Base-by-base conservation (phyloP, 2,329 filamentous ascomycete species). In the Chalaropsis ovoidea region DNA sequence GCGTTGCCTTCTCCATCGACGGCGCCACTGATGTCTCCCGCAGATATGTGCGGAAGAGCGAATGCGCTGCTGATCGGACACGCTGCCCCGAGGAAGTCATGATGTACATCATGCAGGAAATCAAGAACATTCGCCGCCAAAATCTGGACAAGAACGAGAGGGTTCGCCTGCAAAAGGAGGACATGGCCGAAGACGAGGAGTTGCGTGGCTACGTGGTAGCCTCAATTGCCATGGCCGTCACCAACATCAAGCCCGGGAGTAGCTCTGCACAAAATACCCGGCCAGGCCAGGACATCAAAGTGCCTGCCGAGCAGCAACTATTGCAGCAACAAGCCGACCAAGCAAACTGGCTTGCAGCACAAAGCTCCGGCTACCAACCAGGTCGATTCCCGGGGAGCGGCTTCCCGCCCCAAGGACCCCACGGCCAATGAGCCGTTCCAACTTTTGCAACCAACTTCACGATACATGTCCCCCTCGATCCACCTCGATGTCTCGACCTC, bases 1-100 rank as follows among this genome's bases (percentile, higher is more conserved):
- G 92, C 78, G 86, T 99, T 68, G 94, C 93, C 63, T 99, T 99
- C 74, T 95, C 91, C 13, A 91, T 90, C 66, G 94, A 99, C 68
- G 94, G 85, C 22, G 83, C 83, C 15, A 84, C 84, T 42, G 84
- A 87, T 72, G 83, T 87, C 41, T 86, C 85, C 24, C 77, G 84
- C 47, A 80, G 84, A 70, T 87, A 88, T 68, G 85, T 87, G 13
- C 88, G 88, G 70, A 89, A 90, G 75, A 80, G 79, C 68, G 85
- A 87, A 70, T 82, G 89, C 70, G 86, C 89, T 42, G 79, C 82
- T n/a, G 85, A 89, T 69, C 86, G 94, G 69, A 90, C 81, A 70
- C 84, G 86, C 70, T 92, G 89, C 70, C 85, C 93, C 0, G 94
- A 99, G 75, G 89, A 94, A 69, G 93, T 96, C 5, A 81, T 97